Percentiles rank a stretch among this genome's conserved stretches.
These are phyloP conservation scores for Colletotrichum echinochloae DNA, from an alignment of 2,329 filamentous ascomycete genomes.

Conservation along the genomic window DNA sequence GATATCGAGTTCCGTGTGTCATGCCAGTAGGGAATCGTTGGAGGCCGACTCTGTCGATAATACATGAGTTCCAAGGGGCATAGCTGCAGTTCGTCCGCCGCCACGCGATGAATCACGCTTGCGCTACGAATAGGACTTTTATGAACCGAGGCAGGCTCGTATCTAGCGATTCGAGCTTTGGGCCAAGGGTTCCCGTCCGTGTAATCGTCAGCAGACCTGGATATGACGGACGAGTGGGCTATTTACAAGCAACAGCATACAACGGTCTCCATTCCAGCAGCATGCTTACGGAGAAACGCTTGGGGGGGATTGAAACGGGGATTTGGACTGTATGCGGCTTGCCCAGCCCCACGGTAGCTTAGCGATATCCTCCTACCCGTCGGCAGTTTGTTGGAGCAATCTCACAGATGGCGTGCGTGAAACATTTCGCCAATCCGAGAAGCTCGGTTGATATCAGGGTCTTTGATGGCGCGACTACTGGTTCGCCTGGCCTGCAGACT, in stretches of 20 bases:
- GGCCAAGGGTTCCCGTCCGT: not conserved
- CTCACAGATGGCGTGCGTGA: not conserved
- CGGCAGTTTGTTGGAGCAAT: not conserved
- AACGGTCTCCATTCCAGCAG: too few species aligned
- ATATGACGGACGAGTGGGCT: too few species aligned
- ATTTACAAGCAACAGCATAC: too few species aligned
- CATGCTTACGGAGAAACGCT: too few species aligned
- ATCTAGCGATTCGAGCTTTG: not conserved
- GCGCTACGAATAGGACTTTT: not conserved
- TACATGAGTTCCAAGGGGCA: not conserved
- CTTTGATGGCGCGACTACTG: not conserved
- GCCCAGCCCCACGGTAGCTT: not conserved
- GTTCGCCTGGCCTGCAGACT: not conserved
- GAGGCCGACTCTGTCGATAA: not conserved
- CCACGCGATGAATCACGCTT: not conserved
- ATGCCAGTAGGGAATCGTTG: not conserved
- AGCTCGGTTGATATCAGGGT: not conserved
- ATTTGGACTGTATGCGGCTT: slow-evolving; percentile 6
- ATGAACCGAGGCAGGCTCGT: not conserved
- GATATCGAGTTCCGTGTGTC: not conserved
- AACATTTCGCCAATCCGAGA: slow-evolving; percentile 2
- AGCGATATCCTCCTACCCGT: not conserved
- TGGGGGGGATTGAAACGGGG: too few species aligned
- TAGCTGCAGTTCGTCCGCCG: not conserved
- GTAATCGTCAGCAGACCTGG: not conserved